Percentiles rank a stretch among this genome's conserved stretches.
phyloP scores from a whole-genome alignment of 2,329 filamentous ascomycete genomes.

The Penicillium sp. region DNA sequence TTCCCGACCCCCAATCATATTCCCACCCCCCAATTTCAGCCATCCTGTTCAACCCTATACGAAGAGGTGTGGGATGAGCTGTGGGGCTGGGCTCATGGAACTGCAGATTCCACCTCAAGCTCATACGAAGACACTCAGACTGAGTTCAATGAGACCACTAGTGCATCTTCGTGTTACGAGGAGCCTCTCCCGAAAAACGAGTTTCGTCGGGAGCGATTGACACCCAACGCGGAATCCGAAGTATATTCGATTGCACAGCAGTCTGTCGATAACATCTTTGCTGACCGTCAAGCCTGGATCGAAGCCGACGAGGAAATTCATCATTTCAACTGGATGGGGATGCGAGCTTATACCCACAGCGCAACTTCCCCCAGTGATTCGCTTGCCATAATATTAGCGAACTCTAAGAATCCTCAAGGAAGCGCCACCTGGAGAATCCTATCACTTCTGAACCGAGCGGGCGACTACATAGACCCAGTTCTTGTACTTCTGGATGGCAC shows the following conservation, averaged over 20 bases:
- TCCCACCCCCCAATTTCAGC: neutral
- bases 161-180: no score
- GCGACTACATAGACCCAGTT: slow-evolving; percentile 25
- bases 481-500: slow-evolving; percentile 13
- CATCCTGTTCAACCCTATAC: neutral
- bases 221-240: neutral
- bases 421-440: slow-evolving; percentile 10
- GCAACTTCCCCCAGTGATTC: slow-evolving; percentile 24
- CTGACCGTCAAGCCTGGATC: neutral
- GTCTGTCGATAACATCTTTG: neutral
- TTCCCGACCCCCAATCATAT: neutral
- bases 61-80: neutral
- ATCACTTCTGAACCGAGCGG: slow-evolving; percentile 19
- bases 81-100: neutral
- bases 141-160: neutral
- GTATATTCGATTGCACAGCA: neutral
- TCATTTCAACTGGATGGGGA: slow-evolving; percentile 30
- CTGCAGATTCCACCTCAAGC: neutral
- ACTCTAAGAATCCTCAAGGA: slow-evolving; percentile 11
- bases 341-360: slow-evolving; percentile 12
- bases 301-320: slow-evolving; percentile 14
- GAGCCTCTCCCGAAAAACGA: neutral
- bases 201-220: neutral
- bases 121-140: no score
- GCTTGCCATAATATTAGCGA: slow-evolving; percentile 21